Conservation (phyloP, 2,329 filamentous ascomycete genomes). For the Harringtonia lauricola region DNA sequence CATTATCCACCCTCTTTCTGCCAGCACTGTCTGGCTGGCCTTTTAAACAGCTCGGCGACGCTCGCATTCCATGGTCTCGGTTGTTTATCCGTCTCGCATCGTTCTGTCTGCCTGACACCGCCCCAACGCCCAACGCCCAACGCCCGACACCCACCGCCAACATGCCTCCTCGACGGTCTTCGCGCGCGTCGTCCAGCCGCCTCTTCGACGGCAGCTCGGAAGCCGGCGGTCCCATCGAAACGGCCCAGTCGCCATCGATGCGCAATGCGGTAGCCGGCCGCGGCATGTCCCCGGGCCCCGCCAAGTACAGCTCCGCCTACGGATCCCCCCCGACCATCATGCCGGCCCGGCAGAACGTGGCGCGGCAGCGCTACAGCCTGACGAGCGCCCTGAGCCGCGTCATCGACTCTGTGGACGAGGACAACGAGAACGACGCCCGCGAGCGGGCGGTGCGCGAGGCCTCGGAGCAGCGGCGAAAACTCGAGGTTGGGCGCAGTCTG, state of each 20-base stretch:
- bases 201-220: slow-evolving; percentile 13
- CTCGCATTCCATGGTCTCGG: too few species aligned
- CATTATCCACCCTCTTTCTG: not conserved
- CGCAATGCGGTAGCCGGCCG: slow-evolving; percentile 6
- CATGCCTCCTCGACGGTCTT: slow-evolving; percentile 12
- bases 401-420: slow-evolving; percentile 11
- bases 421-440: slow-evolving; percentile 12
- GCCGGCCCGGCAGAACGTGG: slow-evolving; percentile 11
- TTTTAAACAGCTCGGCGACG: too few species aligned
- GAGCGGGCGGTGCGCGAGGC: slow-evolving; percentile 9
- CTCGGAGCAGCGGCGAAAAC: slow-evolving; percentile 5
- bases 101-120: too few species aligned
- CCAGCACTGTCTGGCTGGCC: too few species aligned
- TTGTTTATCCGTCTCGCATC: too few species aligned
- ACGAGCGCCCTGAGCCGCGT: slow-evolving; percentile 12
- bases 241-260: slow-evolving; percentile 1
- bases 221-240: slow-evolving; percentile 9
- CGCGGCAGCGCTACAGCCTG: slow-evolving; percentile 13
- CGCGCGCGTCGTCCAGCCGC: slow-evolving; percentile 9
- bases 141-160: not conserved
- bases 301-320: slow-evolving; percentile 15
- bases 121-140: too few species aligned
- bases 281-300: slow-evolving; percentile 13
- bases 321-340: slow-evolving; percentile 12
- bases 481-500: too few species aligned